These are phyloP conservation scores for Truncatella angustata DNA, from an alignment of 2,329 filamentous ascomycete genomes.

Conservation along the genomic window DNA sequence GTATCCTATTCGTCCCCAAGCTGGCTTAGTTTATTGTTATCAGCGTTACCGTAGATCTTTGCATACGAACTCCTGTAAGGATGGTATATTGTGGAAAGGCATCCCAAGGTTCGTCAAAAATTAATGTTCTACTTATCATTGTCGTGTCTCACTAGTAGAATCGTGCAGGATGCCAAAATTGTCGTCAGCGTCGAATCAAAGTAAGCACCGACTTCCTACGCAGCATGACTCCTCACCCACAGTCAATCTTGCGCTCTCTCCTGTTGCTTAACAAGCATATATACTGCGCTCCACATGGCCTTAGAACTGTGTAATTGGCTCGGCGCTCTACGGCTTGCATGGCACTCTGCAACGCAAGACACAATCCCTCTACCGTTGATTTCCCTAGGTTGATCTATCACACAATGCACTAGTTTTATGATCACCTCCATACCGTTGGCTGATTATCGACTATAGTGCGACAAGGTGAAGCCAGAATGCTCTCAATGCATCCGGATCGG, in stretches of 20 bases:
- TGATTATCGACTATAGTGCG: conserved; percentile 44
- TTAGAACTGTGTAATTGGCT: too few species aligned
- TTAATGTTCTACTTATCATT: too few species aligned
- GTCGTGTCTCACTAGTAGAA: background rate
- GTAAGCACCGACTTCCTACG: conserved; percentile 31
- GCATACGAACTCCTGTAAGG: conserved; percentile 11
- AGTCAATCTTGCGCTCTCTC: background rate
- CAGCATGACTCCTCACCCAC: background rate
- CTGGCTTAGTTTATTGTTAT: conserved; percentile 3
- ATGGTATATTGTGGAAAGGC: conserved; percentile 60
- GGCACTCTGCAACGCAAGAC: background rate
- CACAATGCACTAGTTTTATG: too few species aligned
- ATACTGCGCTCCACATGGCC: background rate
- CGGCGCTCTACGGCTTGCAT: too few species aligned
- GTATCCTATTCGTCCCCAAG: conserved; percentile 12
- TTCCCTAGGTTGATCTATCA: too few species aligned
- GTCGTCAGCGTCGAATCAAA: conserved; percentile 54
- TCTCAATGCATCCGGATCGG: conserved; percentile 60
- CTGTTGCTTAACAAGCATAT: background rate
- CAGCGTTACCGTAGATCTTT: background rate
- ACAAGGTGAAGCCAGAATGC: conserved; percentile 59
- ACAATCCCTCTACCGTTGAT: background rate
- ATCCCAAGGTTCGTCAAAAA: conserved; percentile 43
- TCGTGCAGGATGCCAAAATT: conserved; percentile 42
- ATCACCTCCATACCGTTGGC: background rate